phyloP scores from a whole-genome alignment of 176 grass and related monocot species.

The Pharus latifolius region DNA sequence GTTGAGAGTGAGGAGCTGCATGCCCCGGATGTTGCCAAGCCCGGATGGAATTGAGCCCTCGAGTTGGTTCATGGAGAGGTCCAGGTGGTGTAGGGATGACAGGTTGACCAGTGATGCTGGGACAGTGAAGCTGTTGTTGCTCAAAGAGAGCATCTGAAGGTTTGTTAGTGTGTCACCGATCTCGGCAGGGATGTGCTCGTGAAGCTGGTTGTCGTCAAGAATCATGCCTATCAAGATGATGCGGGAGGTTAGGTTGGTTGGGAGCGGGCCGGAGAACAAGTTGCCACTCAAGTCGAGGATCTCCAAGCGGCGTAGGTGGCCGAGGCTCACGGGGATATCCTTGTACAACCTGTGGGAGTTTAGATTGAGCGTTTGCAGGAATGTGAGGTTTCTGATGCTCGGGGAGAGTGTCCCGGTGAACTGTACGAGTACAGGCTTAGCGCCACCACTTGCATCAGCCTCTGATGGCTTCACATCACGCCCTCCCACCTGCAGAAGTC shows the following conservation, averaged over 20 bases:
- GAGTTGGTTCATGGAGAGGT: background rate
- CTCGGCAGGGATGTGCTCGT: background rate
- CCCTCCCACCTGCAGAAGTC: background rate
- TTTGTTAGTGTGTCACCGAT: background rate
- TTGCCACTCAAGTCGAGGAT: background rate
- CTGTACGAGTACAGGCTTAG: background rate
- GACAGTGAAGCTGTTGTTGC: background rate
- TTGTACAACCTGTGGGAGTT: background rate
- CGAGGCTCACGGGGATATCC: slow-evolving; percentile 1
- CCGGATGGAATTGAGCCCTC: background rate
- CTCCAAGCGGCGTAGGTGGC: background rate
- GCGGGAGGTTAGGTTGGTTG: background rate
- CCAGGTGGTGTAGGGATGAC: background rate
- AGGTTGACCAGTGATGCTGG: background rate
- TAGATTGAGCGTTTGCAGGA: background rate
- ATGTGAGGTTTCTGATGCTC: background rate
- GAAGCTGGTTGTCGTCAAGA: background rate
- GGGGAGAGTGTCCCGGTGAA: background rate
- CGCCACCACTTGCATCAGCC: background rate
- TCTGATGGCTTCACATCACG: background rate
- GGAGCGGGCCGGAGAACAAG: background rate
- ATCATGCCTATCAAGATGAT: background rate
- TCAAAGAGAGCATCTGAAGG: background rate
- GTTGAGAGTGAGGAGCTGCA: background rate
- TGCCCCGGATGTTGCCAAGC: background rate